Percentiles rank a stretch among this genome's conserved stretches.
phyloP scores from a whole-genome alignment of 306 rosid species.

The Amphicarpaea edgeworthii region DNA sequence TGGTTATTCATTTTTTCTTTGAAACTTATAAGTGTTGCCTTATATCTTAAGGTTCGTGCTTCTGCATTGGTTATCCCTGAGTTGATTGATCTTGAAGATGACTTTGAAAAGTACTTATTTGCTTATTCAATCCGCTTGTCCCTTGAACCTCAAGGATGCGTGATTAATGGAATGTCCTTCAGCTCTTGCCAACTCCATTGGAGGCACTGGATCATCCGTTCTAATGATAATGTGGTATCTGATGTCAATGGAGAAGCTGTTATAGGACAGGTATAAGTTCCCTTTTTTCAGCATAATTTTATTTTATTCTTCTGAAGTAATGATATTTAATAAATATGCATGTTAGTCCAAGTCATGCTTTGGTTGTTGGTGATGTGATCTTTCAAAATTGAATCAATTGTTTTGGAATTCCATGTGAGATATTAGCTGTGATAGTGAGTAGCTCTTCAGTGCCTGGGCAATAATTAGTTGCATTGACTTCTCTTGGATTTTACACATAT shows the following conservation, averaged over 20 bases:
- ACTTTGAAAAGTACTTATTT: constrained; percentile 55
- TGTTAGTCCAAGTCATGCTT: constrained; percentile 13
- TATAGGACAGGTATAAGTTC: constrained; percentile 71
- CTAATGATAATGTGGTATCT: constrained; percentile 57
- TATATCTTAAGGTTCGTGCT: constrained; percentile 72
- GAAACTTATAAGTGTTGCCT: constrained; percentile 41
- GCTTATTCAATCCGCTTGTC: constrained; percentile 88
- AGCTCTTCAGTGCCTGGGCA: background rate
- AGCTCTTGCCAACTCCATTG: constrained; percentile 76
- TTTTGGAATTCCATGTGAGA: constrained; percentile 30
- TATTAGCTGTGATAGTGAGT: constrained; percentile 34
- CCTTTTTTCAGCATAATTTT: background rate
- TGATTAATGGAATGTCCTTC: constrained; percentile 64
- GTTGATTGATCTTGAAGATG: constrained; percentile 49
- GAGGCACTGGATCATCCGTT: constrained; percentile 83
- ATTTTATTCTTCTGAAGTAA: constrained; percentile 1
- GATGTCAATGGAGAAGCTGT: constrained; percentile 77
- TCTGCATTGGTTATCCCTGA: constrained; percentile 85
- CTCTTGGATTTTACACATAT: constrained; percentile 34
- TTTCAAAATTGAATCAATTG: constrained; percentile 20
- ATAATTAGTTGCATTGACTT: constrained; percentile 1
- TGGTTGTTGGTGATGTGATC: constrained; percentile 24
- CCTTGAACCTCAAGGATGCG: constrained; percentile 73
- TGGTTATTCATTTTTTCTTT: constrained; percentile 25
- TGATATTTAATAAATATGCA: constrained; percentile 3